A percentile compares a stretch with the other conserved stretches of the same genome.
phyloP scores from a whole-genome alignment of 257 asterid species.

The Euphrasia confusa region DNA sequence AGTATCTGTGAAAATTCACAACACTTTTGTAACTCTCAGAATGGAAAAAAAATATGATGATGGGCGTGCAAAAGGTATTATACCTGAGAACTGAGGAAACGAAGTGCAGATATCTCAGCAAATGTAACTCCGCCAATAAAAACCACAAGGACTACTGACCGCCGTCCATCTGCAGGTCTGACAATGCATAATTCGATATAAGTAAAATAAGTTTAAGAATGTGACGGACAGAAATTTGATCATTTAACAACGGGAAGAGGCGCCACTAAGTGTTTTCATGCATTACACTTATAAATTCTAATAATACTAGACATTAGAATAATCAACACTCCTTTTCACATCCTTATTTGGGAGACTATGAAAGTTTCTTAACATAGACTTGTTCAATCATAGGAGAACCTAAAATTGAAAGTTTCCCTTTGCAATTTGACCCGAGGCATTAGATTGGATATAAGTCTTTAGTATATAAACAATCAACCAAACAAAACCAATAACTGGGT shows the following conservation, averaged over 20 bases:
- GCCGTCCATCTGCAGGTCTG: conserved; percentile 82
- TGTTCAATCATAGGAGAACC: background rate
- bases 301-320: no score
- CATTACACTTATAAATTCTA: no score
- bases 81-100: conserved; percentile 90
- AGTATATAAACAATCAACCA: background rate
- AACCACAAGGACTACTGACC: conserved; percentile 85
- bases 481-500: background rate
- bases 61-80: background rate
- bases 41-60: background rate
- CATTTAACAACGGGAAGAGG: background rate
- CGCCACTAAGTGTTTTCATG: background rate
- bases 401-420: background rate
- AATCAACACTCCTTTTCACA: background rate
- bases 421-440: background rate
- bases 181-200: conserved; percentile 19
- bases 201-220: background rate
- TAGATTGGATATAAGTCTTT: conserved; percentile 7
- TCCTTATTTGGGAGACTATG: background rate
- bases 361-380: background rate
- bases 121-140: conserved; percentile 95
- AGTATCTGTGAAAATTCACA: background rate
- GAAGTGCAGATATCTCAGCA: conserved; percentile 98
- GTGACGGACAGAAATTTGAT: background rate
- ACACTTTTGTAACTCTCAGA: background rate